These are phyloP conservation scores for Harringtonia aguacate DNA, from an alignment of 2,329 filamentous ascomycete species.

Conservation along the genomic window DNA sequence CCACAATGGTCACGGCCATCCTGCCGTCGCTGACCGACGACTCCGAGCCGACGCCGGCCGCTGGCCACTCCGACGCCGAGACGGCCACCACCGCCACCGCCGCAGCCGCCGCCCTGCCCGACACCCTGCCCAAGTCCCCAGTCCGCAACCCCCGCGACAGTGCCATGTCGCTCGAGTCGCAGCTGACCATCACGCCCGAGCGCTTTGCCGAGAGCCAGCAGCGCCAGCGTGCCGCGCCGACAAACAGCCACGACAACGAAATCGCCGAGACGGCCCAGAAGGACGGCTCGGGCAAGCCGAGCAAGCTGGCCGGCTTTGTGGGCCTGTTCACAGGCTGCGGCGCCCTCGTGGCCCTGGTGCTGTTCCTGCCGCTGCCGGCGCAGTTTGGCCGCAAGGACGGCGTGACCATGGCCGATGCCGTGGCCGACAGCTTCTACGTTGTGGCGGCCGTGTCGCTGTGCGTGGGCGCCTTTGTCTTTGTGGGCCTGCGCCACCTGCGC, in stretches of 20 bases:
- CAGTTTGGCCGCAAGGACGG: slow-evolving; percentile 61
- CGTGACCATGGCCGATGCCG: slow-evolving; percentile 61
- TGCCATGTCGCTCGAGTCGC: slow-evolving; percentile 59
- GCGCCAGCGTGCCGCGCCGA: background rate
- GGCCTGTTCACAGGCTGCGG: slow-evolving; percentile 89
- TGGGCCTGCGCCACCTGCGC: slow-evolving; percentile 58
- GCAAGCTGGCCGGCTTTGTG: slow-evolving; percentile 72
- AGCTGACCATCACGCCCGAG: slow-evolving; percentile 64
- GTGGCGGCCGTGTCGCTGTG: slow-evolving; percentile 63
- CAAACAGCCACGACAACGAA: too few relatives aligned
- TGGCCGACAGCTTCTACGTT: slow-evolving; percentile 79
- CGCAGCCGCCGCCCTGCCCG: too few relatives aligned
- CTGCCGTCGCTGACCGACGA: slow-evolving; percentile 61
- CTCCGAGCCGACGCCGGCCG: slow-evolving; percentile 20
- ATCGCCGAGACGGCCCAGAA: slow-evolving; percentile 12
- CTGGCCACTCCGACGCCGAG: slow-evolving; percentile 24
- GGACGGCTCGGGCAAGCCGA: slow-evolving; percentile 31
- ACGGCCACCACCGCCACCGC: slow-evolving; percentile 14
- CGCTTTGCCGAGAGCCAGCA: slow-evolving; percentile 27
- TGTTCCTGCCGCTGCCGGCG: slow-evolving; percentile 83
- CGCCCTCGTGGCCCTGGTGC: slow-evolving; percentile 67
- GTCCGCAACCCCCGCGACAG: slow-evolving; percentile 41
- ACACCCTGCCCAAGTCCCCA: slow-evolving; percentile 23
- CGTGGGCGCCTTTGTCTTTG: slow-evolving; percentile 64
- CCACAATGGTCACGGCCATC: slow-evolving; percentile 96